Evolutionary conservation across 2,329 filamentous ascomycete species (phyloP).

Genomic region (Curvularia eragrostidis): DNA sequence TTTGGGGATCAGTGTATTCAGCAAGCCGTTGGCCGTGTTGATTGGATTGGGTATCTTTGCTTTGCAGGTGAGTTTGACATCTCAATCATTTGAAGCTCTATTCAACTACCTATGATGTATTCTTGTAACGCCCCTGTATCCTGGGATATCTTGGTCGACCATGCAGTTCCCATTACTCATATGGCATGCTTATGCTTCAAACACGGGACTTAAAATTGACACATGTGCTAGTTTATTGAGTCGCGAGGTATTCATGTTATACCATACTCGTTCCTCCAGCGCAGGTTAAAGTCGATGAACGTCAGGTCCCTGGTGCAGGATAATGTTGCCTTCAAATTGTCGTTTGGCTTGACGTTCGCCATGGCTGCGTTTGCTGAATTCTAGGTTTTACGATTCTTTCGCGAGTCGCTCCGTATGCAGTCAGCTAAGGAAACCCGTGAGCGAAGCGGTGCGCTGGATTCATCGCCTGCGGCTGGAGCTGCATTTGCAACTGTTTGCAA

Average conservation of each 20-base stretch:
- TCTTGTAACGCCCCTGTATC: conserved; percentile 1
- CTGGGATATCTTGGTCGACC: conserved; percentile 15
- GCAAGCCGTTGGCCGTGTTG: conserved; percentile 71
- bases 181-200: conserved; percentile 12
- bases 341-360: conserved; percentile 76
- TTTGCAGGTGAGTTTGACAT: conserved; percentile 61
- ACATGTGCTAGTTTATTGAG: conserved; percentile 55
- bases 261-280: conserved; percentile 58
- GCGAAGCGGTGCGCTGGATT: conserved; percentile 37
- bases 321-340: conserved; percentile 69
- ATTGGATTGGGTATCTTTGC: conserved; percentile 69
- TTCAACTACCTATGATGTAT: conserved; percentile 4
- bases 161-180: conserved; percentile 18
- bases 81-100: neutral
- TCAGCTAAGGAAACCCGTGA: conserved; percentile 14
- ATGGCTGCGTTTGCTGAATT: conserved; percentile 70
- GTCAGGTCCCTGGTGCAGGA: conserved; percentile 61
- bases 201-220: conserved; percentile 22
- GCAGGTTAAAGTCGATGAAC: conserved; percentile 59
- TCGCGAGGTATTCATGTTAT: conserved; percentile 60
- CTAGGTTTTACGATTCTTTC: conserved; percentile 32
- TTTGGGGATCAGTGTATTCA: conserved; percentile 72
- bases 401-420: conserved; percentile 10
- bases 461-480: conserved; percentile 41
- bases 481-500: conserved; percentile 48